phyloP scores from a whole-genome alignment of 768 basidiomycete genomes.

The Asterophora parasitica region DNA sequence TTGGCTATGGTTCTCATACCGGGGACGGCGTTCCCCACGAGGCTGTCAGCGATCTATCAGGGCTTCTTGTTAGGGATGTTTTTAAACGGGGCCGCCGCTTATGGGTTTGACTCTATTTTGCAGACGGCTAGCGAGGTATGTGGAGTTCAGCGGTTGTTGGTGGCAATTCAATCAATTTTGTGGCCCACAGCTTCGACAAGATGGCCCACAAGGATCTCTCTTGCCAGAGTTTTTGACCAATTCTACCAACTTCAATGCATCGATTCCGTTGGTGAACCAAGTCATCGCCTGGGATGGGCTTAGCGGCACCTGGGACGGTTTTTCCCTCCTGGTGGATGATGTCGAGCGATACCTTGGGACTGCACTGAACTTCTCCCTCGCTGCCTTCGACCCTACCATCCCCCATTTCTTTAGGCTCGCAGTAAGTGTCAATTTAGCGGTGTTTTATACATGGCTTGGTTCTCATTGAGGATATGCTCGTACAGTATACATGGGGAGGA shows the following conservation, averaged over 20 bases:
- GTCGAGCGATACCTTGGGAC: slow-evolving; percentile 74
- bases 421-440: slow-evolving; percentile 38
- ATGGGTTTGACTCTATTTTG: slow-evolving; percentile 75
- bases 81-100: slow-evolving; percentile 73
- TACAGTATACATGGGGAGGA: slow-evolving; percentile 44
- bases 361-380: slow-evolving; percentile 68
- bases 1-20: slow-evolving; percentile 71
- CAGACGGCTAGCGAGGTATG: slow-evolving; percentile 66
- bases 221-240: slow-evolving; percentile 73
- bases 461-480: slow-evolving; percentile 3
- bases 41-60: slow-evolving; percentile 75
- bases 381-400: slow-evolving; percentile 50
- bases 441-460: slow-evolving; percentile 1
- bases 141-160: slow-evolving; percentile 1
- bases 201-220: slow-evolving; percentile 64
- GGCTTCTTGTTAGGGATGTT: slow-evolving; percentile 81
- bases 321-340: slow-evolving; percentile 78
- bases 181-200: slow-evolving; percentile 55
- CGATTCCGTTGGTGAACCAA: slow-evolving; percentile 50
- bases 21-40: slow-evolving; percentile 76
- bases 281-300: slow-evolving; percentile 52
- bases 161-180: not conserved
- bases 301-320: slow-evolving; percentile 65
- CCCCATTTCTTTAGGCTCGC: slow-evolving; percentile 80
- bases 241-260: slow-evolving; percentile 58